Base-by-base conservation (phyloP, 2,329 filamentous ascomycete genomes). In the Trichophyton equinum region DNA sequence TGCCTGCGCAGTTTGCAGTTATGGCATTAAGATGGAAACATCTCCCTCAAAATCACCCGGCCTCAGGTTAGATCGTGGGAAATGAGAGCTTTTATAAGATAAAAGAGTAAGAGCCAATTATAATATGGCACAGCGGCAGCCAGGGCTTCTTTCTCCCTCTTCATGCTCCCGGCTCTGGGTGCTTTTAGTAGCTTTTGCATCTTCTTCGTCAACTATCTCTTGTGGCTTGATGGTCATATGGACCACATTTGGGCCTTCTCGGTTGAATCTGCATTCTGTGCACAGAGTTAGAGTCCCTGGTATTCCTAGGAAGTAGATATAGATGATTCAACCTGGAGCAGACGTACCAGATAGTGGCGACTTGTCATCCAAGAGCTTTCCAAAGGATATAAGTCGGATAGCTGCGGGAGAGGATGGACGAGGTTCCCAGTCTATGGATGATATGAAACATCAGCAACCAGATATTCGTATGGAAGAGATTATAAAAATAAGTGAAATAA, bases 151-250 rank as follows among this genome's bases (percentile, higher is more conserved):
- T 63, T 84, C 82, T 40, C 78, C 77, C 30, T 78, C 78, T 53
- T 84, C 83, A 44, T 76, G 73, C 60, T 79, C 76, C 63, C 81
- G 76, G 46, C 75, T 68, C 65, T 76, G 74, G 58, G 76, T 74
- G 33, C 70, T 67, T 72, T 86, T 88, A 62, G 82, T 80, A 38
- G 82, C 82, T 70, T 86, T 87, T 61, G 87, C 85, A 55, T 89
- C 87, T 68, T 88, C 85, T 69, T 94, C 90, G 65, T 95, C 86
- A 63, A 92, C 78, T 44, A 87, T 82, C 70, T 95, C 51, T 70
- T 91, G 87, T 2, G 91, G 91, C 67, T 89, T 88, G 67, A 96
- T 85, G 4, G 88, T 92, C 90, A 96, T 95, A 74, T 96, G 91
- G n/a, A 96, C 85, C 30, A 95, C 88, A 66, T 95, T 95, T 6